Evolutionary conservation across 371 early-diverging fungal species (phyloP), one percentile per base, ranked within the genome.

Genomic region (Phascolomyces articulosus): DNA sequence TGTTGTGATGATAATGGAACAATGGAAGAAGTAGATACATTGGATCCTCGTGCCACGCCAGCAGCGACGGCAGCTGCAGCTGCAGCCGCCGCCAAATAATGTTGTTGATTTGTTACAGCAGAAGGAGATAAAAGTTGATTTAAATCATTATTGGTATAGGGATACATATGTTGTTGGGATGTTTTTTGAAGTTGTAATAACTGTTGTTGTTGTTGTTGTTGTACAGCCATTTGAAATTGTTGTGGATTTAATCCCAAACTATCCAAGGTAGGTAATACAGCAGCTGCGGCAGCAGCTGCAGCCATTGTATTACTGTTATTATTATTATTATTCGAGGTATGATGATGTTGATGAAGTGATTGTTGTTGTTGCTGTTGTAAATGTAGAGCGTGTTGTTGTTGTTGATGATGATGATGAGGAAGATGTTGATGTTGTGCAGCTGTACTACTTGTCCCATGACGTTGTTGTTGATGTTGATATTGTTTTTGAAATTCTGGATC

Each of bases 401-500:
- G 68, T 20, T 48, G 58, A 13, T 67, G 72, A 24, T 51, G 28
- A 51, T 23, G 71, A 15, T 60, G 63, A 3, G 55, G 65, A 34
- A 63, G 64, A 15, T 60, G 70, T 2, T 64, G 62, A n/a, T 73
- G 62, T 21, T 71, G 74, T 47, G n/a, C n/a, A 9, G 34, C 11
- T 34, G 34, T 34, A 34, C 34, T 34, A 34, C 34, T 34, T 7
- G 51, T 51, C 51, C 51, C 51, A 24, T 51, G 28, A 51, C 51
- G 71, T n/a, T 60, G 63, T 9, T 59, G 65, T 44, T 66, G 64
- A 15, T 60, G 70, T 2, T 64, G 62, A n/a, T 73, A 64, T 21
- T 71, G 74, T 47, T 80, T 74, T 13, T 65, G 69, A 41, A 71
- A 68, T 53, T 77, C 74, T 29, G 78, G 72, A 44, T 80, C 70